These are phyloP conservation scores for Phascolomyces articulosus DNA, from an alignment of 371 early-diverging fungal genomes.

Conservation along the genomic window DNA sequence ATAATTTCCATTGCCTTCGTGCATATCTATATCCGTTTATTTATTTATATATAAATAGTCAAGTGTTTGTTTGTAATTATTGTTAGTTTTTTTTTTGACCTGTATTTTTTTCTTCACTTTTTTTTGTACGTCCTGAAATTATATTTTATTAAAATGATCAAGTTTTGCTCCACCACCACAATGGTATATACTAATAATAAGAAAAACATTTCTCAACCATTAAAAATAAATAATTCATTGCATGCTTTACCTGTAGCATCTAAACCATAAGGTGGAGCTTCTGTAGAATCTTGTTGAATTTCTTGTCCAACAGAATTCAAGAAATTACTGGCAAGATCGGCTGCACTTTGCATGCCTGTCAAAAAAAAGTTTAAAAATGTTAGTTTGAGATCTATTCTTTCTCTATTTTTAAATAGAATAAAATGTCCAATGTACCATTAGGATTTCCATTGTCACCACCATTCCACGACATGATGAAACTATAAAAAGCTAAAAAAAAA, in stretches of 20 bases:
- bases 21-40: slow-evolving; percentile 5
- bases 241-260: slow-evolving; percentile 21
- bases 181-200: background rate
- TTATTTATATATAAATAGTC: too few relatives aligned
- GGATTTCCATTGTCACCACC: background rate
- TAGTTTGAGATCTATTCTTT: too few relatives aligned
- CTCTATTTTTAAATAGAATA: too few relatives aligned
- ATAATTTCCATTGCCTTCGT: slow-evolving; percentile 11
- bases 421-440: background rate
- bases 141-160: too few relatives aligned
- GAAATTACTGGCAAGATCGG: slow-evolving; percentile 50
- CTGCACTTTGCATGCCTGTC: slow-evolving; percentile 25
- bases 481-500: background rate
- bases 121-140: too few relatives aligned
- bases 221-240: background rate
- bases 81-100: background rate
- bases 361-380: too few relatives aligned
- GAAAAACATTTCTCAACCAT: too few relatives aligned
- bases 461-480: slow-evolving; percentile 12
- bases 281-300: slow-evolving; percentile 27
- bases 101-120: too few relatives aligned
- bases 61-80: background rate
- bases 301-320: slow-evolving; percentile 50
- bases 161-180: too few relatives aligned
- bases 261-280: slow-evolving; percentile 19